Evolutionary conservation across 345 rosid genomes (phyloP).

Genomic region (Eucalyptus sp.): DNA sequence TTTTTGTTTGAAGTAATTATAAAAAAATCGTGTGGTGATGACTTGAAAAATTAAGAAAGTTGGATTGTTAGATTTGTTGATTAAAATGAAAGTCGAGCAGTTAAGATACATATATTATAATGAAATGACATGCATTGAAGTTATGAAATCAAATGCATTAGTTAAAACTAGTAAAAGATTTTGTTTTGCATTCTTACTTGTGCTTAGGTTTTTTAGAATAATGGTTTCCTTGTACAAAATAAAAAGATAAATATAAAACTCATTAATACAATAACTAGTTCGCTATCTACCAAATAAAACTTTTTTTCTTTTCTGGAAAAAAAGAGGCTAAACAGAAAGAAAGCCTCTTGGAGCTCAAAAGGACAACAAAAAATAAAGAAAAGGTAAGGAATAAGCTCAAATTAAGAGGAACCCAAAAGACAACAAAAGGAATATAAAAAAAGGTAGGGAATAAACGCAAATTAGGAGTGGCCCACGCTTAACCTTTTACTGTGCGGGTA

Average conservation of each 20-base stretch:
- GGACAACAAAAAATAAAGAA: background rate
- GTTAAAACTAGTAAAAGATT: background rate
- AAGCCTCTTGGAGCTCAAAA: background rate
- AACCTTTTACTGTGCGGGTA: background rate
- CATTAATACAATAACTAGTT: background rate
- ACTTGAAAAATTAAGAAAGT: background rate
- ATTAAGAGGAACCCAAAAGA: background rate
- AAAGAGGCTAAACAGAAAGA: too few species aligned
- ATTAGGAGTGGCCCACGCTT: background rate
- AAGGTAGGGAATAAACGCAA: background rate
- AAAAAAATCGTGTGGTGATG: background rate
- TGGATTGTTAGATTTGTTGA: background rate
- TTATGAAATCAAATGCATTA: background rate
- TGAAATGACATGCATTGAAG: background rate
- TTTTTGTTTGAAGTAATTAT: background rate
- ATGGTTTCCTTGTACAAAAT: background rate
- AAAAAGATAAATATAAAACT: background rate
- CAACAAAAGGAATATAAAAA: background rate
- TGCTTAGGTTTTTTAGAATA: background rate
- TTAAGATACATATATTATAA: background rate
- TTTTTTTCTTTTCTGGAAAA: too few species aligned
- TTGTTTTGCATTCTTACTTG: background rate
- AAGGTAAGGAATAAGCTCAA: background rate
- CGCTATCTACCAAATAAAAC: background rate
- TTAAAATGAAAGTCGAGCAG: background rate